phyloP scores from a whole-genome alignment of 108 stramenopile species.

The Skeletonema potamos region DNA sequence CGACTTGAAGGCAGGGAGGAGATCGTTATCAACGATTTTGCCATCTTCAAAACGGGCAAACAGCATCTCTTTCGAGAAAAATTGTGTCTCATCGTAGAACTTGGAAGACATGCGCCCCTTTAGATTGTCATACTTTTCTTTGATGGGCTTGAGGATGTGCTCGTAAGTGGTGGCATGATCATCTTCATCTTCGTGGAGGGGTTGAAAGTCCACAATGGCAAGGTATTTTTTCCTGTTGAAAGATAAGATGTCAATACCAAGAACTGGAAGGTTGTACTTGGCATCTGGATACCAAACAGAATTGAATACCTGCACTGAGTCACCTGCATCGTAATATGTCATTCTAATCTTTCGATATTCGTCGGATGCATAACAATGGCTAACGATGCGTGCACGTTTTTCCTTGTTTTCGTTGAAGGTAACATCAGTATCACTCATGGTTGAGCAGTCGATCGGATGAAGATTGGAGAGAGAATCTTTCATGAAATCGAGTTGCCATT shows the following conservation, averaged over 20 bases:
- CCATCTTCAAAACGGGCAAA: slow-evolving; percentile 91
- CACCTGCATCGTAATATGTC: slow-evolving; percentile 96
- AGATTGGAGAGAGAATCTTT: slow-evolving; percentile 66
- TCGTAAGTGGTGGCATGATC: slow-evolving; percentile 68
- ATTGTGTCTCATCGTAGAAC: slow-evolving; percentile 94
- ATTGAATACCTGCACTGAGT: slow-evolving; percentile 94
- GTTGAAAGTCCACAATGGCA: slow-evolving; percentile 94
- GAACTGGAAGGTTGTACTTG: slow-evolving; percentile 89
- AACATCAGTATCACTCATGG: slow-evolving; percentile 57
- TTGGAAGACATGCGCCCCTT: slow-evolving; percentile 87
- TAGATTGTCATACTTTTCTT: slow-evolving; percentile 80
- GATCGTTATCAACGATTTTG: slow-evolving; percentile 57
- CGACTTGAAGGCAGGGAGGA: slow-evolving; percentile 87
- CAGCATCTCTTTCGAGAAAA: slow-evolving; percentile 93
- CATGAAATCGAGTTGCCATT: slow-evolving; percentile 86
- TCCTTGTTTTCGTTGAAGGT: slow-evolving; percentile 68
- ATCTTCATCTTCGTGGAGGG: slow-evolving; percentile 79
- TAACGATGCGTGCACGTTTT: slow-evolving; percentile 79
- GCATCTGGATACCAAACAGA: slow-evolving; percentile 91
- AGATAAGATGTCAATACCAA: slow-evolving; percentile 90
- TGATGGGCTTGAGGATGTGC: slow-evolving; percentile 81
- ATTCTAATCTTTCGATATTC: slow-evolving; percentile 92
- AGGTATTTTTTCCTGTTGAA: slow-evolving; percentile 93
- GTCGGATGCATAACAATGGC: slow-evolving; percentile 64
- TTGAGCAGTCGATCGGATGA: slow-evolving; percentile 57